Evolutionary conservation across 257 asterid species (phyloP).

Genomic region (Gardenia jasminoides): DNA sequence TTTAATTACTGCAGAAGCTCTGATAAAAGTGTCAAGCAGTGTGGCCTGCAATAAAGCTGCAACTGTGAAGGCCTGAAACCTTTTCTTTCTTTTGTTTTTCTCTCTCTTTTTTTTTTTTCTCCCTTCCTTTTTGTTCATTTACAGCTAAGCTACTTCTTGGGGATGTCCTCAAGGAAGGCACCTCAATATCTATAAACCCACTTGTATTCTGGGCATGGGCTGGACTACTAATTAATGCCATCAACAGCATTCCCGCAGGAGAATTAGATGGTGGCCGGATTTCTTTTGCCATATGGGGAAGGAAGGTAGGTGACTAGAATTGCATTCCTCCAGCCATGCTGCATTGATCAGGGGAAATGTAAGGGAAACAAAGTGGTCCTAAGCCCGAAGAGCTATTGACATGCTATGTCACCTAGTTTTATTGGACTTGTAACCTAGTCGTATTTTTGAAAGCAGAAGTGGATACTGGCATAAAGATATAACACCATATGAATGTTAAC

Average conservation of each 20-base stretch:
- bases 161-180: constrained; percentile 83
- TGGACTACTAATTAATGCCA: constrained; percentile 88
- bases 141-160: constrained; percentile 93
- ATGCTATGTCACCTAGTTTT: neutral
- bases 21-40: neutral
- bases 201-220: constrained; percentile 93
- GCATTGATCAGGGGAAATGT: neutral
- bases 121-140: constrained; percentile 15
- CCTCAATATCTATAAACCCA: constrained; percentile 79
- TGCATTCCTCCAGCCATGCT: neutral
- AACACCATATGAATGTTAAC: neutral
- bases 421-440: neutral
- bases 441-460: neutral
- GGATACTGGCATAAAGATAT: neutral
- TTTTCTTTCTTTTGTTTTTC: constrained; percentile 1
- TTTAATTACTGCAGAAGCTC: neutral
- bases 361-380: neutral
- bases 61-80: constrained; percentile 11
- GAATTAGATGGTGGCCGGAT: constrained; percentile 95
- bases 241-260: constrained; percentile 97
- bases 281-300: constrained; percentile 88
- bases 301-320: constrained; percentile 58
- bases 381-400: neutral
- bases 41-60: neutral
- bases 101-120: no score